These are phyloP conservation scores for Fermentozyma sake DNA, from an alignment of 1,139 yeast genomes.

Conservation along the genomic window DNA sequence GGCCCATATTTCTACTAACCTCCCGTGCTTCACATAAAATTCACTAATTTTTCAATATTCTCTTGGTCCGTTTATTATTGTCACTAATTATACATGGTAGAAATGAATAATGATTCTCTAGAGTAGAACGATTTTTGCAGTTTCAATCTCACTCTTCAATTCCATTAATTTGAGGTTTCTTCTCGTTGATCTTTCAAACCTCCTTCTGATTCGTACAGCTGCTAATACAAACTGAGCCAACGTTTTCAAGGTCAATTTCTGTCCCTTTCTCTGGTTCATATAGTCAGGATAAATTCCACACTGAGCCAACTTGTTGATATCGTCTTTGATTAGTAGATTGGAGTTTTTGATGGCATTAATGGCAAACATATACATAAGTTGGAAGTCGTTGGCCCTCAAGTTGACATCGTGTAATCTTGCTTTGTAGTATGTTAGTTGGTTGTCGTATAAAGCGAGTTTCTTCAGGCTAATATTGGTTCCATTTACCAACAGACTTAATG, in stretches of 20 bases:
- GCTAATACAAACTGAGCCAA: conserved; percentile 54
- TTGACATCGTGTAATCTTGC: conserved; percentile 36
- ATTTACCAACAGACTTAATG: conserved; percentile 12
- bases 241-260: conserved; percentile 9
- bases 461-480: conserved; percentile 1
- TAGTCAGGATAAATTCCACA: conserved; percentile 53
- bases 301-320: conserved; percentile 38
- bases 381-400: conserved; percentile 44
- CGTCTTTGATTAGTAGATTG: conserved; percentile 34
- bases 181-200: conserved; percentile 25
- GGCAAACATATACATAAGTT: conserved; percentile 48
- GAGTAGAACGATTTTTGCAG: conserved; percentile 7
- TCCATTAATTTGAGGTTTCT: conserved; percentile 22
- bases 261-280: conserved; percentile 8
- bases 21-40: no score
- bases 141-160: conserved; percentile 26
- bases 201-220: conserved; percentile 44
- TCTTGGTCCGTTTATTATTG: no score
- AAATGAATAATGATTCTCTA: neutral
- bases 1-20: no score
- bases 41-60: conserved; percentile 1
- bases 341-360: conserved; percentile 43
- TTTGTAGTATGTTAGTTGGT: conserved; percentile 33
- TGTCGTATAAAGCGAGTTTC: conserved; percentile 12
- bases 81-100: conserved; percentile 1